Base-by-base conservation (phyloP, 2,329 filamentous ascomycete species). In the Aspergillus versicolor region DNA sequence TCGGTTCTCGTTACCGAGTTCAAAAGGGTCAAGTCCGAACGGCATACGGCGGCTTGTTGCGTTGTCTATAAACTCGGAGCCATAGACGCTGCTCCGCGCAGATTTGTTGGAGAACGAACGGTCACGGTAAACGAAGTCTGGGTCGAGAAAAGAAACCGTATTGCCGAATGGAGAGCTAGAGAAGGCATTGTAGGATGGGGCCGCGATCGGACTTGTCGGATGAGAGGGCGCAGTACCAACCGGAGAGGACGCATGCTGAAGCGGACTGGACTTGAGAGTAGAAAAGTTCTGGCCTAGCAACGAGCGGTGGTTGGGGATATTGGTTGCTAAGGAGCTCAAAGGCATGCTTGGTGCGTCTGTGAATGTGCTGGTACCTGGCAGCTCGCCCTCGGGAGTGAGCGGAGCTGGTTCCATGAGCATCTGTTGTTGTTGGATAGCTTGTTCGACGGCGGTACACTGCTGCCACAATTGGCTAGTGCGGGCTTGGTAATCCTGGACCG, bases 321-420 rank as follows among this genome's bases (percentile, higher is more conserved):
- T 68, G 12, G 68, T 67, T 17, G 68, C 68, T 57, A 71, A 56
- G 5, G 61, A 52, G 27, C 60, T 63, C 37, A 68, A 49, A n/a
- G 66, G 60, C 46, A 65, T 38, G 21, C 52, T 60, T 30, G 56
- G 58, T 9, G 61, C 60, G 42, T 74, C 75, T 62, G 73, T 63
- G 38, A 72, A 63, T 55, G 71, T 66, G 57, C 77, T 78, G 9
- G 82, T 83, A 55, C 82, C 82, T 22, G 83, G 82, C 13, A 86
- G 71, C 32, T 80, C 78, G 27, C 82, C 82, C 71, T 87, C 84
- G n/a, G 84, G 84, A n/a, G 84, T 86, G 47, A 79, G 65, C 34
- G 76, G 75, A n/a, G 74, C 77, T 51, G 71, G 71, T 43, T 74
- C 76, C 62, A 74, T 63, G 52, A 75, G 73, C 67, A 75, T 73